These are phyloP conservation scores for Bidens hawaiensis DNA, from an alignment of 140 eudicot genomes.

Conservation along the genomic window DNA sequence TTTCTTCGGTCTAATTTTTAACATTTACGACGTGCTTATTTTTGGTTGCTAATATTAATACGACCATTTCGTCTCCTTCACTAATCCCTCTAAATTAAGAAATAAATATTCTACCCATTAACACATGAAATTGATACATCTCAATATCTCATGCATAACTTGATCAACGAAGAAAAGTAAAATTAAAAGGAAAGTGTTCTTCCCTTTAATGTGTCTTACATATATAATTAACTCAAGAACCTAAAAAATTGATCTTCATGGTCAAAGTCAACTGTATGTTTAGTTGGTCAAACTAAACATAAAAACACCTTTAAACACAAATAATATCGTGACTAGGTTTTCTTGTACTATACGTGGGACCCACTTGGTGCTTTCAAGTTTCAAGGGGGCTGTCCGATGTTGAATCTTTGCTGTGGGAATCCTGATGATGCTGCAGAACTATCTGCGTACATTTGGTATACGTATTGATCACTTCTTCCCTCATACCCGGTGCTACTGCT, in stretches of 20 bases:
- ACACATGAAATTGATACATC: too few species aligned
- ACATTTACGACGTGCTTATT: too few species aligned
- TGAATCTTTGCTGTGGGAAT: constrained; percentile 55
- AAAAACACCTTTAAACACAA: constrained; percentile 7
- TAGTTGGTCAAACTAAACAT: constrained; percentile 6
- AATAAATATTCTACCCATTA: too few species aligned
- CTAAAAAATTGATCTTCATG: background rate
- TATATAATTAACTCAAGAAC: background rate
- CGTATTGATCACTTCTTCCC: constrained; percentile 21
- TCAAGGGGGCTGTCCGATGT: constrained; percentile 15
- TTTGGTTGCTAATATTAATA: too few species aligned
- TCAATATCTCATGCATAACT: too few species aligned
- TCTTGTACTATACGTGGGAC: constrained; percentile 4
- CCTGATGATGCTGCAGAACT: constrained; percentile 99
- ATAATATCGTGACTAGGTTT: constrained; percentile 2
- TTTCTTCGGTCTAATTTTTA: too few species aligned
- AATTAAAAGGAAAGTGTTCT: background rate
- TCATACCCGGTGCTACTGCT: constrained; percentile 23
- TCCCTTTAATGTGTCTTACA: background rate
- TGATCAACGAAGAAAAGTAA: too few species aligned
- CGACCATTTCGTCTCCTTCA: too few species aligned
- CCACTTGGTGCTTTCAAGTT: constrained; percentile 34
- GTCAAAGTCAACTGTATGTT: background rate
- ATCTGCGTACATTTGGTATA: constrained; percentile 44
- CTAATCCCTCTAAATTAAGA: too few species aligned